phyloP scores from a whole-genome alignment of 2,329 filamentous ascomycete genomes.

The Colletotrichum tanaceti region DNA sequence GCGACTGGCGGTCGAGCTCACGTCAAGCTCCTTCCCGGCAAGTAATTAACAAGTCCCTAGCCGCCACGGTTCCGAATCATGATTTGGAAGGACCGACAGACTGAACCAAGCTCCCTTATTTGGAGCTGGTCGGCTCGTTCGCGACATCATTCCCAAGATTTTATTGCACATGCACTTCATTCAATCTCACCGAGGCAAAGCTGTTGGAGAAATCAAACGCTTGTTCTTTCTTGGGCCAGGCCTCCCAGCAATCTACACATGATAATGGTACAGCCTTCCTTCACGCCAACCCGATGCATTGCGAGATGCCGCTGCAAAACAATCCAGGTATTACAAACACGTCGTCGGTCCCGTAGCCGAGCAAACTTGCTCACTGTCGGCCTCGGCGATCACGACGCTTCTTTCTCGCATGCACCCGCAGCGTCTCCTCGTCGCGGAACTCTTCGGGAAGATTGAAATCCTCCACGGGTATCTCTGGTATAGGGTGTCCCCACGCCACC shows the following conservation, averaged over 20 bases:
- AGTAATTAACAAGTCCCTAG: conserved; percentile 7
- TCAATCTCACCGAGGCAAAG: neutral
- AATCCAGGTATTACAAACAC: conserved; percentile 16
- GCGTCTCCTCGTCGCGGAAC: conserved; percentile 65
- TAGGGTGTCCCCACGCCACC: conserved; percentile 82
- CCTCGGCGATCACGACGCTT: conserved; percentile 70
- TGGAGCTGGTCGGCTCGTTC: neutral
- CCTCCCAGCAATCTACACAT: conserved; percentile 31
- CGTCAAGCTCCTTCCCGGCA: conserved; percentile 16
- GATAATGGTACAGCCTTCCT: conserved; percentile 28
- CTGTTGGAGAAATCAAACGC: conserved; percentile 30
- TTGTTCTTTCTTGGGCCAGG: conserved; percentile 38
- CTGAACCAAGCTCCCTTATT: neutral
- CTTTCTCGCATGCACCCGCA: conserved; percentile 70
- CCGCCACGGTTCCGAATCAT: neutral
- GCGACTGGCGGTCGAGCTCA: conserved; percentile 11
- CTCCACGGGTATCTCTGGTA: conserved; percentile 76
- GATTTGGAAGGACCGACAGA: neutral
- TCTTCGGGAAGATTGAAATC: conserved; percentile 83
- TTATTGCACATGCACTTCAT: neutral
- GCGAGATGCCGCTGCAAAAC: conserved; percentile 7
- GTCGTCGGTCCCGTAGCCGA: neutral
- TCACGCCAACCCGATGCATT: conserved; percentile 25
- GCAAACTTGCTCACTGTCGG: conserved; percentile 49
- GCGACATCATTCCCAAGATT: neutral